Base-by-base conservation (phyloP, 345 rosid genomes). In the Geranium brycei region DNA sequence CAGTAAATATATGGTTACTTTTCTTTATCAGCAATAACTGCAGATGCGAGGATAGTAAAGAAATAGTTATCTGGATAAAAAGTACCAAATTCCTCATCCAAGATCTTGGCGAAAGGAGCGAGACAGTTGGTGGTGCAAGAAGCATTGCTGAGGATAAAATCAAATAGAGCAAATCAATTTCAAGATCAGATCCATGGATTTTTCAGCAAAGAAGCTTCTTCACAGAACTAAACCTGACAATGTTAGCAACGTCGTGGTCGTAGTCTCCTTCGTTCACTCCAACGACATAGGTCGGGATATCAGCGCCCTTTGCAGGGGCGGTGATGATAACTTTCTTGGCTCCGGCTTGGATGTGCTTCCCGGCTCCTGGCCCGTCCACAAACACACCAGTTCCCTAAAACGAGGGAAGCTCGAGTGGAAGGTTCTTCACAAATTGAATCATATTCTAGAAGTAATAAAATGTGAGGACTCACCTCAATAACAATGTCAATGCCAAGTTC, bases 361-460 rank as follows among this genome's bases (percentile, higher is more conserved):
- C 97, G 60, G 99, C 99, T 38, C 99, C 99, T 53, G 99, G 96
- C 3, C 95, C 99, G 67, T 90, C 97, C n/a, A 93, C 99, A 72
- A 93, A 93, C 64, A 93, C 99, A 85, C 99, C 97, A 10, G 97
- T 93, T 63, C 97, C 97, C 96, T 91, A 23, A 23, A 23, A 23
- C 28, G 28, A 23, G 28, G 1, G 28, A 23, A 23, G 28, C 28
- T 23, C 28, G 28, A 23, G 11, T 38, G 47, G 3, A 38, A 38
- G 47, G 6, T 38, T 38, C 47, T 38, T 38, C 47, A 3, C 11
- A 4, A 1, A 38, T 0, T 10, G 47, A 38, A 38, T 38, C 47
- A 10, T 58, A 15, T 28, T 17, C 13, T 7, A 0, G 51, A 23
- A 23, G 28, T 23, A 23, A 62, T 17, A 0, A 14, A 1, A 66